phyloP scores from a whole-genome alignment of 2,329 filamentous ascomycete species.

The Arthrobotrys conoides region DNA sequence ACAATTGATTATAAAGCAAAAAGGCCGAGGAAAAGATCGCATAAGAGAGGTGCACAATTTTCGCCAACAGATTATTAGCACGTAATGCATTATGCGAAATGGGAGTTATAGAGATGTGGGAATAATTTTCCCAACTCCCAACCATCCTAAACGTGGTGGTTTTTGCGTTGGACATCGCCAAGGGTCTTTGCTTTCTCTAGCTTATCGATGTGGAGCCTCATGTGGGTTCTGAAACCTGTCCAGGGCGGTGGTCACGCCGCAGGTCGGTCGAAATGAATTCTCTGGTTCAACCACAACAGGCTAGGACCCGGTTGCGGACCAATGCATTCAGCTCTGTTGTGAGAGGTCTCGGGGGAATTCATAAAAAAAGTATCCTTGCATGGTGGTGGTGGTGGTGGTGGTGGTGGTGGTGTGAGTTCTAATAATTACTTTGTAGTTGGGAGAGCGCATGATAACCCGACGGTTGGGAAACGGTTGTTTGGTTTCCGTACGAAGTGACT shows the following conservation, averaged over 20 bases:
- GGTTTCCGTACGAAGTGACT: conserved; percentile 23
- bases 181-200: conserved; percentile 20
- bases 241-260: conserved; percentile 28
- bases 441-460: conserved; percentile 48
- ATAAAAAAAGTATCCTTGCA: conserved; percentile 13
- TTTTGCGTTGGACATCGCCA: conserved; percentile 53
- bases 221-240: conserved; percentile 52
- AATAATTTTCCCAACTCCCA: conserved; percentile 3
- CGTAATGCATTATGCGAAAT: conserved; percentile 26
- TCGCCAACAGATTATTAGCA: conserved; percentile 18
- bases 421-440: conserved; percentile 10
- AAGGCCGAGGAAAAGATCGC: background rate
- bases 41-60: conserved; percentile 16
- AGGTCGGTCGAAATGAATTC: conserved; percentile 21
- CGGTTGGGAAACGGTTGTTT: conserved; percentile 49
- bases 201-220: conserved; percentile 54
- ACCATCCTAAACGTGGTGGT: conserved; percentile 27
- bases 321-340: background rate
- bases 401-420: conserved; percentile 19
- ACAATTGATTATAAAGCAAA: background rate
- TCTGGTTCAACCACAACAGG: conserved; percentile 26
- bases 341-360: background rate
- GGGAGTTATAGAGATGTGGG: conserved; percentile 21
- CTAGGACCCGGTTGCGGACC: conserved; percentile 20
- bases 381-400: conserved; percentile 17